A percentile compares a stretch with the other conserved stretches of the same genome.
phyloP scores from a whole-genome alignment of 2,329 filamentous ascomycete species.

The Stagonosporopsis rhizophila region DNA sequence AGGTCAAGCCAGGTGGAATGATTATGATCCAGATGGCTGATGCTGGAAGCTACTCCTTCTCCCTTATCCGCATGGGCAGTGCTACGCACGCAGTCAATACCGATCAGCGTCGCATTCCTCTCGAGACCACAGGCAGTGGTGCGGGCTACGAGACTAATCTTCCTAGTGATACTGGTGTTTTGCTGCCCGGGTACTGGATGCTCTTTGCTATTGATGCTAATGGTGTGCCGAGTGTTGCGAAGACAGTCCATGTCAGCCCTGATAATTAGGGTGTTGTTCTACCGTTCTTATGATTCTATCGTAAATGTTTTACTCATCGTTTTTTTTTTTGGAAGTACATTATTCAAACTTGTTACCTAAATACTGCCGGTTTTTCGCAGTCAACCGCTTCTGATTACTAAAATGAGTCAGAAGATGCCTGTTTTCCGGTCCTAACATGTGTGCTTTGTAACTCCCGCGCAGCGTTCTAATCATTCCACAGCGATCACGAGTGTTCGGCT shows the following conservation, averaged over 20 bases:
- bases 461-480: not conserved
- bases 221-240: conserved; percentile 58
- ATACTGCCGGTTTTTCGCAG: not conserved
- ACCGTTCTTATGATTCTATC: not conserved
- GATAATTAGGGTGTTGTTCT: not conserved
- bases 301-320: not conserved
- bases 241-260: conserved; percentile 41
- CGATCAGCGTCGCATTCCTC: conserved; percentile 62
- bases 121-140: conserved; percentile 39
- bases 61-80: conserved; percentile 58
- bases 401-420: too few relatives aligned
- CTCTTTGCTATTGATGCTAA: conserved; percentile 58
- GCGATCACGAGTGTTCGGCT: not conserved
- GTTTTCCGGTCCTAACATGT: too few relatives aligned
- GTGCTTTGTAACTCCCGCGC: too few relatives aligned
- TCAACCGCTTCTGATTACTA: not conserved
- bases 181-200: conserved; percentile 63
- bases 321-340: too few relatives aligned
- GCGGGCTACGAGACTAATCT: not conserved
- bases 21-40: conserved; percentile 33
- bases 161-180: not conserved
- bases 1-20: not conserved
- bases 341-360: too few relatives aligned
- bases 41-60: conserved; percentile 36
- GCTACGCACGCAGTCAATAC: conserved; percentile 65